Conservation (phyloP, 768 basidiomycete species). For the Amanita inopinata region DNA sequence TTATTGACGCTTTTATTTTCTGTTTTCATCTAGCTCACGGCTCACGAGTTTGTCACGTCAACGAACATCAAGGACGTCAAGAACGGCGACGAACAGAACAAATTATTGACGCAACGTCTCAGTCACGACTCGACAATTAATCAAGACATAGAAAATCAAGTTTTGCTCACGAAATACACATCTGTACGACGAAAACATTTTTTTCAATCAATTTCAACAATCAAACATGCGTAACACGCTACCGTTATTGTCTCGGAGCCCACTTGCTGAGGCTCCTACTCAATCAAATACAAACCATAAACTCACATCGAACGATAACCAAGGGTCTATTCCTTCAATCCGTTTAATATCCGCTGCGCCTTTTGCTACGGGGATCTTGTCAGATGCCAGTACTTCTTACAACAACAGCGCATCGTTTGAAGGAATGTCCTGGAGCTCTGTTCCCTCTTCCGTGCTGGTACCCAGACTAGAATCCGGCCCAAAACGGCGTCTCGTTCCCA, state of each 20-base stretch:
- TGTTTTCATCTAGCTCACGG: not conserved
- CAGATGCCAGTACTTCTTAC: conserved; percentile 24
- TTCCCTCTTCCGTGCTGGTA: conserved; percentile 21
- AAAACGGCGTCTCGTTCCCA: conserved; percentile 51
- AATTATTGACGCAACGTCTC: conserved; percentile 9
- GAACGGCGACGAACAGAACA: conserved; percentile 9
- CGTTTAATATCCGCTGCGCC: conserved; percentile 63
- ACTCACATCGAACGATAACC: conserved; percentile 19
- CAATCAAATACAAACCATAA: conserved; percentile 5
- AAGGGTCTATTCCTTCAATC: conserved; percentile 44
- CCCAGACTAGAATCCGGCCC: conserved; percentile 20
- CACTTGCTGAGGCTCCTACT: conserved; percentile 19
- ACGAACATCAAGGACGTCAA: conserved; percentile 12
- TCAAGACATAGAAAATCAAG: not conserved
- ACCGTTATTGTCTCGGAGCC: conserved; percentile 12
- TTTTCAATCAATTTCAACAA: not conserved
- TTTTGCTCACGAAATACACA: conserved; percentile 10
- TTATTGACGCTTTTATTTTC: conserved; percentile 17
- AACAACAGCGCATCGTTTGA: conserved; percentile 22
- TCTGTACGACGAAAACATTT: not conserved
- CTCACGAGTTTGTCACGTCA: conserved; percentile 16
- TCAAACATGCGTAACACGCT: conserved; percentile 11
- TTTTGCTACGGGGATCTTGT: conserved; percentile 34
- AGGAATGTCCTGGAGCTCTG: conserved; percentile 22
- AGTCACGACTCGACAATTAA: too few species aligned